Percentiles rank a stretch among this genome's conserved stretches.
These are phyloP conservation scores for Talaromyces amestolkiae DNA, from an alignment of 2,329 filamentous ascomycete species.

Conservation along the genomic window DNA sequence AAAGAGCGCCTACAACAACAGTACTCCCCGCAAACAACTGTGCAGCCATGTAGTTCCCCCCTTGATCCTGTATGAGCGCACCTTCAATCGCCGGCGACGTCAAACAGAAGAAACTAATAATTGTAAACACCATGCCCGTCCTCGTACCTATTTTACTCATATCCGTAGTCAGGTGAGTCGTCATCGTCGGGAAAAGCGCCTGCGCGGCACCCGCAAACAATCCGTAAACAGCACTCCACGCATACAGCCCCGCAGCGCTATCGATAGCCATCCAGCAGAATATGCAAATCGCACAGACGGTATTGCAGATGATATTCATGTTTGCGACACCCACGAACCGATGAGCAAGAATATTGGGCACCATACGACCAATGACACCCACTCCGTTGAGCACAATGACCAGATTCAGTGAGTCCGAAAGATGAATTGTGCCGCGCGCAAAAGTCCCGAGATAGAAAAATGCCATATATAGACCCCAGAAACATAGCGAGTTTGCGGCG, in stretches of 20 bases:
- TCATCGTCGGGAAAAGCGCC: slow-evolving; percentile 60
- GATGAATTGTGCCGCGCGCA: slow-evolving; percentile 12
- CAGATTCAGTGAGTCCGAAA: slow-evolving; percentile 11
- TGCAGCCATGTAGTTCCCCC: slow-evolving; percentile 10
- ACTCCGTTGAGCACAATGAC: slow-evolving; percentile 19
- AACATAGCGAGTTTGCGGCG: slow-evolving; percentile 15
- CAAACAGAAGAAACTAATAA: slow-evolving; percentile 53
- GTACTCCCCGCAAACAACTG: slow-evolving; percentile 14
- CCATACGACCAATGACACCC: slow-evolving; percentile 15
- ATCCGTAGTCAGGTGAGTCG: slow-evolving; percentile 55
- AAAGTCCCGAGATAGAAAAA: slow-evolving; percentile 31
- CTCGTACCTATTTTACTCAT: slow-evolving; percentile 53
- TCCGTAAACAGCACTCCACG: slow-evolving; percentile 17
- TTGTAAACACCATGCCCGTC: slow-evolving; percentile 56
- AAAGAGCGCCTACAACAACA: slow-evolving; percentile 5
- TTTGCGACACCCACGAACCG: slow-evolving; percentile 9
- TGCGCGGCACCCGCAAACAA: slow-evolving; percentile 12
- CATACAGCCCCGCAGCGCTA: slow-evolving; percentile 12
- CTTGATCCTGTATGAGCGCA: slow-evolving; percentile 41
- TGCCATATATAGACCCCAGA: slow-evolving; percentile 19
- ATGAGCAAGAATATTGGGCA: slow-evolving; percentile 15
- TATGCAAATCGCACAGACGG: slow-evolving; percentile 21
- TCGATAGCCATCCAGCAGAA: slow-evolving; percentile 16
- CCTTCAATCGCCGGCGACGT: slow-evolving; percentile 57
- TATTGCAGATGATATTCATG: slow-evolving; percentile 8